phyloP scores from a whole-genome alignment of 1,284 basidiomycete species.

The Ceratobasidium sp. region DNA sequence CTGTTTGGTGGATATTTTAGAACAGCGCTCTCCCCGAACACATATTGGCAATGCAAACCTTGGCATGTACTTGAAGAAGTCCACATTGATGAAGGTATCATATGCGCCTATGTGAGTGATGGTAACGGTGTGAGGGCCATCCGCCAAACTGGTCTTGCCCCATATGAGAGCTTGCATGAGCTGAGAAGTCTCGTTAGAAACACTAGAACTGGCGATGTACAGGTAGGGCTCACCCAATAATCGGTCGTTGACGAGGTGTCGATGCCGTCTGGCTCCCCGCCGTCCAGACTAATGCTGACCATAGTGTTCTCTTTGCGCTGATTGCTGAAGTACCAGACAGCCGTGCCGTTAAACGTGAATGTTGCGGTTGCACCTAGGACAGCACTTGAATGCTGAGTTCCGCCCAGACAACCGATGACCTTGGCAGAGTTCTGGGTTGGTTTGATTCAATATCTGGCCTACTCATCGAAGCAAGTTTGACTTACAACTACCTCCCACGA shows the following conservation, averaged over 20 bases:
- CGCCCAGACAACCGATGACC: neutral
- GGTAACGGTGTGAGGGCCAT: neutral
- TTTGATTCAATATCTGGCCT: no score
- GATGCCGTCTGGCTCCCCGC: neutral
- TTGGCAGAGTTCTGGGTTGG: no score
- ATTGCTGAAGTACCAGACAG: slow-evolving; percentile 27
- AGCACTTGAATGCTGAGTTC: neutral
- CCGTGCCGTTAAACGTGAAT: slow-evolving; percentile 24
- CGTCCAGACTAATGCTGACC: slow-evolving; percentile 14
- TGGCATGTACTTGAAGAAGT: slow-evolving; percentile 31
- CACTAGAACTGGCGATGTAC: neutral
- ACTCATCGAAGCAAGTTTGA: neutral
- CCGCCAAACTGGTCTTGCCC: slow-evolving; percentile 3
- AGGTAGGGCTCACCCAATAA: neutral
- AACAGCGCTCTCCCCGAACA: no score
- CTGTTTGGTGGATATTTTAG: no score
- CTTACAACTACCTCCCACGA: neutral
- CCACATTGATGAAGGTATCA: neutral
- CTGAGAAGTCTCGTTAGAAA: neutral
- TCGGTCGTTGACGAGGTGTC: neutral
- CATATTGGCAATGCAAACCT: neutral
- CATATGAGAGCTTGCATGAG: slow-evolving; percentile 8
- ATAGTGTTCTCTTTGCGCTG: neutral
- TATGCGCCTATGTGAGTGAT: slow-evolving; percentile 1
- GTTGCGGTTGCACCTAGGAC: neutral